Conservation (phyloP, 169 alveolate species). For the Condylostoma magnum region DNA sequence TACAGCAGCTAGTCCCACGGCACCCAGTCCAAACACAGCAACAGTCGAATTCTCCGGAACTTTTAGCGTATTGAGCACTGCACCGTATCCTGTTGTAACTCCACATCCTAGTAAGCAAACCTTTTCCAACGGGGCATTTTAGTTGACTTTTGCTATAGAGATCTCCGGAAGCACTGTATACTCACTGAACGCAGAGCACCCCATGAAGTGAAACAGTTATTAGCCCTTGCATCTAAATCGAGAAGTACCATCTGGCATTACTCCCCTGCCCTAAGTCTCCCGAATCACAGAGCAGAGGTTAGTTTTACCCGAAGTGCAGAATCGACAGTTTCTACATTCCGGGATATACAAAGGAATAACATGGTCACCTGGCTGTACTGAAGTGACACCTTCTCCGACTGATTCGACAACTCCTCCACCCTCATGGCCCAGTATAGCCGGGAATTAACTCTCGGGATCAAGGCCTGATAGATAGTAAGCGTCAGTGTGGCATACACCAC, state of each 20-base stretch:
- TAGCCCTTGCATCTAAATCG: slow-evolving; percentile 78
- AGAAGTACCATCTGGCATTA: slow-evolving; percentile 83
- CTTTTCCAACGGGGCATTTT: slow-evolving; percentile 62
- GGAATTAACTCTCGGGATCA: slow-evolving; percentile 85
- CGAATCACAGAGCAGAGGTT: slow-evolving; percentile 75
- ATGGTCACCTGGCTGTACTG: slow-evolving; percentile 79
- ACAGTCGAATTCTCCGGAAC: slow-evolving; percentile 74
- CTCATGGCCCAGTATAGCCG: slow-evolving; percentile 86
- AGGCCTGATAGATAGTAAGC: slow-evolving; percentile 72
- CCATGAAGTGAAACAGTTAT: slow-evolving; percentile 83
- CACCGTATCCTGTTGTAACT: slow-evolving; percentile 89
- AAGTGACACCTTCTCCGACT: slow-evolving; percentile 85
- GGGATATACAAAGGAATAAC: slow-evolving; percentile 77
- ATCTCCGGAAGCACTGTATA: slow-evolving; percentile 86
- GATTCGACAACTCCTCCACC: slow-evolving; percentile 86
- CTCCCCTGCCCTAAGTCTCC: slow-evolving; percentile 73
- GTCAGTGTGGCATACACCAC: slow-evolving; percentile 87
- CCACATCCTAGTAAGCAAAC: slow-evolving; percentile 90
- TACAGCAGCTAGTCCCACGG: slow-evolving; percentile 87
- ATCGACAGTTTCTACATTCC: slow-evolving; percentile 53
- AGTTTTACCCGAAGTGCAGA: slow-evolving; percentile 56
- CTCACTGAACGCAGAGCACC: slow-evolving; percentile 80
- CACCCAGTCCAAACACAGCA: slow-evolving; percentile 87
- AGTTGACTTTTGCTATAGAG: slow-evolving; percentile 81
- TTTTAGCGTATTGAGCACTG: slow-evolving; percentile 78